These are phyloP conservation scores for Phlebiopsis gigantea DNA, from an alignment of 768 basidiomycete genomes.

Conservation along the genomic window DNA sequence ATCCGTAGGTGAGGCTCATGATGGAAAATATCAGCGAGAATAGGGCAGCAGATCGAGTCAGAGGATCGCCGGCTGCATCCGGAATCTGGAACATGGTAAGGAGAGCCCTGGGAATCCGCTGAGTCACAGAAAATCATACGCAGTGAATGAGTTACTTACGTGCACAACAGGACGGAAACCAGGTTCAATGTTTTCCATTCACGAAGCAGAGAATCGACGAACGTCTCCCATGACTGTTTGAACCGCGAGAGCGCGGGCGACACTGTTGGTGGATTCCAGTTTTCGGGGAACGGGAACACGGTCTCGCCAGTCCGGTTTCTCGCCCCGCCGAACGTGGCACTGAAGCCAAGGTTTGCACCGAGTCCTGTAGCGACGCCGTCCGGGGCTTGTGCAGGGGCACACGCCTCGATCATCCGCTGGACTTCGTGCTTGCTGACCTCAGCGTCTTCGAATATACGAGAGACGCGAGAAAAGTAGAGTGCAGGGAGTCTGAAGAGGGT, in stretches of 20 bases:
- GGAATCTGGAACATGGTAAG: constrained; percentile 60
- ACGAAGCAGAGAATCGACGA: constrained; percentile 61
- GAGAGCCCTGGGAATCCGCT: constrained; percentile 45
- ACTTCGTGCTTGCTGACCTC: constrained; percentile 75
- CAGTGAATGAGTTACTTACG: constrained; percentile 37
- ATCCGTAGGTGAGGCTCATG: constrained; percentile 70
- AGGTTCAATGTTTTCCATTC: constrained; percentile 79
- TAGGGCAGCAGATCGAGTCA: constrained; percentile 57
- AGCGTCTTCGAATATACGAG: constrained; percentile 71
- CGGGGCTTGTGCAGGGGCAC: constrained; percentile 7
- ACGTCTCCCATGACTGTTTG: constrained; percentile 61
- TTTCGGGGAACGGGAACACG: constrained; percentile 28
- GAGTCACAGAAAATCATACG: neutral
- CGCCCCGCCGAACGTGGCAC: neutral
- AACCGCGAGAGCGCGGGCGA: constrained; percentile 64
- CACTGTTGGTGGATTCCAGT: constrained; percentile 41
- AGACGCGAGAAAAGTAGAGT: constrained; percentile 75
- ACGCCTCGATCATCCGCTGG: constrained; percentile 32
- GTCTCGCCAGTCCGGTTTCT: constrained; percentile 1
- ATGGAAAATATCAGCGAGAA: constrained; percentile 62
- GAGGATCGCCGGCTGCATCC: constrained; percentile 48
- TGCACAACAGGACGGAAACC: constrained; percentile 57
- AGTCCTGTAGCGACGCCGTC: neutral
- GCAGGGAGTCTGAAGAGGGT: constrained; percentile 66
- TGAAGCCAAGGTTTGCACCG: neutral